A percentile compares a stretch with the other conserved stretches of the same genome.
These are phyloP conservation scores for Shiraia sp. DNA, from an alignment of 2,329 filamentous ascomycete species.

Conservation along the genomic window DNA sequence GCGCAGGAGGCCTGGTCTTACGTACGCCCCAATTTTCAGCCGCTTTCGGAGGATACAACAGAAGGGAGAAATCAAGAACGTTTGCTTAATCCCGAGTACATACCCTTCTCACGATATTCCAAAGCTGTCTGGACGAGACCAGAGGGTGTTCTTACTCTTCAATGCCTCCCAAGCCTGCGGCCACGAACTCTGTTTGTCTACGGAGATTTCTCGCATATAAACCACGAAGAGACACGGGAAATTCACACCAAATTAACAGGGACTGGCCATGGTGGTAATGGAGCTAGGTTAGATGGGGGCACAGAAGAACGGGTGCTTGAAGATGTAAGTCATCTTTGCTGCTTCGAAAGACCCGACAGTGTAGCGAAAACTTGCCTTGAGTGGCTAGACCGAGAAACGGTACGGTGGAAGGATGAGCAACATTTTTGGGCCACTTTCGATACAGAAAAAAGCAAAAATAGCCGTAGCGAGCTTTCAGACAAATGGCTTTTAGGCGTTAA, in stretches of 20 bases:
- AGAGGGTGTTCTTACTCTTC: slow-evolving; percentile 4
- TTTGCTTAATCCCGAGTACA: slow-evolving; percentile 12
- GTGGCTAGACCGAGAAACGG: slow-evolving; percentile 18
- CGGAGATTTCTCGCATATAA: slow-evolving; percentile 18
- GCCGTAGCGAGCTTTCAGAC: slow-evolving; percentile 14
- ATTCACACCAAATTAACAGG: slow-evolving; percentile 7
- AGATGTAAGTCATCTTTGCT: slow-evolving; percentile 12
- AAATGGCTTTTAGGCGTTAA: slow-evolving; percentile 15
- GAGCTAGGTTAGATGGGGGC: slow-evolving; percentile 13
- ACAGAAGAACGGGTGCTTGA: slow-evolving; percentile 11
- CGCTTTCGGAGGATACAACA: slow-evolving; percentile 8
- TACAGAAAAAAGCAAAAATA: slow-evolving; percentile 18
- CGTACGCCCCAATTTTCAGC: slow-evolving; percentile 13
- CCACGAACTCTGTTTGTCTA: slow-evolving; percentile 14
- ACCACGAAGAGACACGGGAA: slow-evolving; percentile 11
- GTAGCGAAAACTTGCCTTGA: slow-evolving; percentile 7
- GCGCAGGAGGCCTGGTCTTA: slow-evolving; percentile 26
- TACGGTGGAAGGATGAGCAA: slow-evolving; percentile 16
- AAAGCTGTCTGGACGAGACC: slow-evolving; percentile 5
- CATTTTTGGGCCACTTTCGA: slow-evolving; percentile 14
- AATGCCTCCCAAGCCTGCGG: slow-evolving; percentile 10
- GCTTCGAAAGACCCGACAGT: slow-evolving; percentile 14
- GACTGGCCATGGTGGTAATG: slow-evolving; percentile 14
- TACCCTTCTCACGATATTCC: slow-evolving; percentile 4
- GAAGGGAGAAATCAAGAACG: slow-evolving; percentile 13